phyloP scores from a whole-genome alignment of 1,284 basidiomycete species.

The Cutaneotrichosporon spelunceum region DNA sequence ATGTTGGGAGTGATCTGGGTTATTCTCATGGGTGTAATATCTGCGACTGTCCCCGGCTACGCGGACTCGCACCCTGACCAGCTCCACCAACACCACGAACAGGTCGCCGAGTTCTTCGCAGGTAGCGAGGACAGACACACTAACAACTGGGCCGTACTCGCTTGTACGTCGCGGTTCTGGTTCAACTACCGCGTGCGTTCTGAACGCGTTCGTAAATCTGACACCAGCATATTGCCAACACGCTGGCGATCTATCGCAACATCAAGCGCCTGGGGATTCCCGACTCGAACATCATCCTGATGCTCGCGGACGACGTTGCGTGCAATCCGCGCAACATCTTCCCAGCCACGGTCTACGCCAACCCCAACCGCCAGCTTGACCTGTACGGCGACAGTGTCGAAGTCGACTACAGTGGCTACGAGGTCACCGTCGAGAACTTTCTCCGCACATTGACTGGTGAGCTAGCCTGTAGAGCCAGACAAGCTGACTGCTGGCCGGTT shows the following conservation, averaged over 20 bases:
- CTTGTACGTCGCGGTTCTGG: constrained; percentile 92
- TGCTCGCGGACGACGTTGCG: constrained; percentile 95
- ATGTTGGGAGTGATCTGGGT: neutral
- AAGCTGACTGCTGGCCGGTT: constrained; percentile 63
- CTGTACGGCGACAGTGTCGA: constrained; percentile 95
- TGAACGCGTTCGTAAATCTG: neutral
- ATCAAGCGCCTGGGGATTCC: constrained; percentile 97
- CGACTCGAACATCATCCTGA: constrained; percentile 96
- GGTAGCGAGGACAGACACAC: constrained; percentile 59
- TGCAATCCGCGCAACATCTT: constrained; percentile 92
- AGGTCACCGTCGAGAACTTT: constrained; percentile 96
- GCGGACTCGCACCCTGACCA: neutral
- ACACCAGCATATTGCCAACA: constrained; percentile 90
- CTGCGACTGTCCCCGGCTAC: neutral
- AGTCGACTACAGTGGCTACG: constrained; percentile 96
- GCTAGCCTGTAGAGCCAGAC: constrained; percentile 28
- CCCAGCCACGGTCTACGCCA: constrained; percentile 85
- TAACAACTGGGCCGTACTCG: constrained; percentile 98
- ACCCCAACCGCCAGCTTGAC: constrained; percentile 72
- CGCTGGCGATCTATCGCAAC: constrained; percentile 97
- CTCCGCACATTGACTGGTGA: constrained; percentile 82
- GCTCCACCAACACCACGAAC: neutral
- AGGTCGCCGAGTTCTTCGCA: constrained; percentile 7
- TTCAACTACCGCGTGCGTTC: constrained; percentile 89
- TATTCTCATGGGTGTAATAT: neutral